Evolutionary conservation across 2,329 filamentous ascomycete species (phyloP), one percentile per base, ranked within the genome.

Genomic region (Neofusicoccum umdonicola): DNA sequence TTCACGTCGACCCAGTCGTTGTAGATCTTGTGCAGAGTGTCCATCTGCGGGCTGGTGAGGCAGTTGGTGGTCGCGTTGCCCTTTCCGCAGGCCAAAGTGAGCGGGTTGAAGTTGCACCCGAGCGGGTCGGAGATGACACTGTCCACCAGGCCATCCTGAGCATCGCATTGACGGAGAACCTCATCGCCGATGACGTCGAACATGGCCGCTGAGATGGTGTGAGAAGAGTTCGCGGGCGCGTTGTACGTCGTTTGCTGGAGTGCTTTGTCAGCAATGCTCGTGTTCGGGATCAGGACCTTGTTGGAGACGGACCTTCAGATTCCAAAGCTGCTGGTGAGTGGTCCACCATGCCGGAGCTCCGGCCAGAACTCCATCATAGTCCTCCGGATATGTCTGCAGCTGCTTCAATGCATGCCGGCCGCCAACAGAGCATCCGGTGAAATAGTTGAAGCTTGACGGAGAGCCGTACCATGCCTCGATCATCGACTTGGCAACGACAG

Each of bases 321-420:
- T 79, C 71, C 79, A 80, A 1, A 77, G 72, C 66, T 80, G 77
- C 39, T 86, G 68, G 68, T 83, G 80, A 47, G 73, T 78, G 0
- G 78, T 83, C 76, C 81, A 84, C 82, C 83, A 85, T 0, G 83
- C 78, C 9, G 80, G 76, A 4, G 79, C 83, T 9, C 84, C 83
- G 13, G 84, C 81, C 1, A 87, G 69, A 6, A 84, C 78, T n/a
- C 85, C 85, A 67, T 87, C 84, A 63, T 87, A 87, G 66, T 87
- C 84, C 0, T 82, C 76, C 0, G 86, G 84, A 65, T 81, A 87
- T 9, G 74, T 70, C 67, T 88, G 81, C 0, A 83, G 81, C 4
- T 82, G 80, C 62, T 84, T 84, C 42, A 86, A 75, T 3, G 84
- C 86, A 74, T 88, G 84, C 0, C 86, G 78, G 0, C 87, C 86